These are phyloP conservation scores for Adenanthera pavonina DNA, from an alignment of 306 rosid genomes.

Conservation along the genomic window DNA sequence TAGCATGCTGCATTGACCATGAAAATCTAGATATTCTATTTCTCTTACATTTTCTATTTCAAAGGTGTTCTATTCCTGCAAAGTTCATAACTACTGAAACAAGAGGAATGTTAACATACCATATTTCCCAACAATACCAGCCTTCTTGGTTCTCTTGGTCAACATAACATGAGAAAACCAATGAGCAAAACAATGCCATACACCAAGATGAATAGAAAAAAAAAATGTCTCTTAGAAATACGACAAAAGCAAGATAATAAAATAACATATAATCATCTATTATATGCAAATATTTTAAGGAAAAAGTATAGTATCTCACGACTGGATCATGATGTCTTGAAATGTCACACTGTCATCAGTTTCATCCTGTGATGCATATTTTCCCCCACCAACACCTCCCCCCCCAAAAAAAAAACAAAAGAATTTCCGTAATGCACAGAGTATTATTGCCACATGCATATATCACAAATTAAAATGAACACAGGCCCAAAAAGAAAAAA, in stretches of 20 bases:
- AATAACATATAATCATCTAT: background rate
- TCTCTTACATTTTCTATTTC: background rate
- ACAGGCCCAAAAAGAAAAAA: background rate
- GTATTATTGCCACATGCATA: background rate
- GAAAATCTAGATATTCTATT: background rate
- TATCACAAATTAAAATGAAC: background rate
- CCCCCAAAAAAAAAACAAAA: background rate
- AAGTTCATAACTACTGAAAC: background rate
- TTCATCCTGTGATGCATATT: background rate
- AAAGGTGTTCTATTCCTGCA: background rate
- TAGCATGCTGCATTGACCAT: background rate
- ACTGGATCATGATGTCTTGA: background rate
- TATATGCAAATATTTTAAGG: background rate
- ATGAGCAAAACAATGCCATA: background rate
- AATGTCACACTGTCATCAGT: background rate
- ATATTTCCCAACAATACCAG: conserved; percentile 68
- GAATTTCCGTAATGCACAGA: too few species aligned
- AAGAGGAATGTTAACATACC: conserved; percentile 41
- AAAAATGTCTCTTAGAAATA: background rate
- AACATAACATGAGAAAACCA: conserved; percentile 22
- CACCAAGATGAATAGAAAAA: background rate
- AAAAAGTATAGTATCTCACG: background rate
- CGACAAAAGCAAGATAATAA: background rate
- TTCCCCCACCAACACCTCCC: background rate
- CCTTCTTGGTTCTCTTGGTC: conserved; percentile 78